Conservation (phyloP, 148 eudicot species). For the Vaccinium corymbosum region DNA sequence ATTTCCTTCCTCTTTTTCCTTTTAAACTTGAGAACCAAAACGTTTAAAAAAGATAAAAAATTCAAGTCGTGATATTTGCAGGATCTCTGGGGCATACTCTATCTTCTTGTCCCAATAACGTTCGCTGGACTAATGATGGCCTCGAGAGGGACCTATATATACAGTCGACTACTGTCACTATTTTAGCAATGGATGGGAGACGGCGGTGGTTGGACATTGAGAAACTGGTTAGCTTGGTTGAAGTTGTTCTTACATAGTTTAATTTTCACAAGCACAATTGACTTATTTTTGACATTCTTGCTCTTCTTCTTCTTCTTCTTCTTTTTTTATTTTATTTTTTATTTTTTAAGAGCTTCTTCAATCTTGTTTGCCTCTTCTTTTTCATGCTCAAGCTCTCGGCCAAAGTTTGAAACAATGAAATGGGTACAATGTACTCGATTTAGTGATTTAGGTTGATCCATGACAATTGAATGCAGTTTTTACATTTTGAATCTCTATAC, state of each 20-base stretch:
- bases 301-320: neutral
- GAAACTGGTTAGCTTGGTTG: slow-evolving; percentile 70
- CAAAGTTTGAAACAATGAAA: neutral
- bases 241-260: slow-evolving; percentile 8
- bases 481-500: neutral
- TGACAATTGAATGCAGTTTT: neutral
- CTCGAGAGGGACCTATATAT: slow-evolving; percentile 90
- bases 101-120: slow-evolving; percentile 64
- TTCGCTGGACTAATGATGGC: slow-evolving; percentile 70
- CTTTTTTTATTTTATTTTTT: neutral
- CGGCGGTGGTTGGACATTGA: slow-evolving; percentile 95
- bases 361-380: neutral
- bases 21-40: neutral
- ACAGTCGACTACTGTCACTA: slow-evolving; percentile 67
- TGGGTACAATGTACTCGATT: neutral
- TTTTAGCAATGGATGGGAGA: slow-evolving; percentile 94
- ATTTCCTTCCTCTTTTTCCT: neutral
- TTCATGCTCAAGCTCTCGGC: neutral
- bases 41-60: neutral
- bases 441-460: neutral
- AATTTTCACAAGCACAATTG: neutral
- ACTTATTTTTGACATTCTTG: slow-evolving; percentile 5
- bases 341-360: neutral
- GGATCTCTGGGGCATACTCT: slow-evolving; percentile 36
- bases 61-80: slow-evolving; percentile 27